Percentiles rank a stretch among this genome's conserved stretches.
phyloP scores from a whole-genome alignment of 23 red algal genomes.

The Chondrus crispus region DNA sequence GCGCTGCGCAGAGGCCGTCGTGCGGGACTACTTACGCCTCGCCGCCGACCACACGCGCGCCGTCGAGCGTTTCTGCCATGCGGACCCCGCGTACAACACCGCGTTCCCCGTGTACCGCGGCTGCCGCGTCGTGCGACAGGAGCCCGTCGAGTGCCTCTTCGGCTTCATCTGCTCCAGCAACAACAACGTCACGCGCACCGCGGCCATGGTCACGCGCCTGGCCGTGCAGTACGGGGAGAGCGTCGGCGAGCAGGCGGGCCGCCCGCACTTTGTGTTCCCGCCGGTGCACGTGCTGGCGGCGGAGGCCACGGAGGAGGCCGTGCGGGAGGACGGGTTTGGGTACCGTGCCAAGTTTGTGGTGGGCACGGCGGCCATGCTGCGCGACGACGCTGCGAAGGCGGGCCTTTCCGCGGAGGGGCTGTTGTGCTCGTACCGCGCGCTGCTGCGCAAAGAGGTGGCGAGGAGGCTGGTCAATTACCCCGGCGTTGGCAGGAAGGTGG shows the following conservation, averaged over 20 bases:
- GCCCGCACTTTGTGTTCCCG: conserved; percentile 73
- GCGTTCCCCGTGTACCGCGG: conserved; percentile 56
- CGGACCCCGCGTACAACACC: conserved; percentile 44
- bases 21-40: conserved; percentile 65
- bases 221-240: conserved; percentile 60
- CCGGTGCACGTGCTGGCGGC: conserved; percentile 41
- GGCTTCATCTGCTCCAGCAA: conserved; percentile 93
- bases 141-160: conserved; percentile 82
- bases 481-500: conserved; percentile 94
- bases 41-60: neutral
- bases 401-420: conserved; percentile 36
- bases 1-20: neutral
- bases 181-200: conserved; percentile 87
- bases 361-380: conserved; percentile 34
- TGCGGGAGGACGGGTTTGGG: conserved; percentile 80
- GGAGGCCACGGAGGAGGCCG: conserved; percentile 50
- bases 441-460: conserved; percentile 47
- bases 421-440: conserved; percentile 46
- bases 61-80: conserved; percentile 21
- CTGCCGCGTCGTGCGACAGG: conserved; percentile 54
- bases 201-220: conserved; percentile 71
- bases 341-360: conserved; percentile 92
- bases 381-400: neutral
- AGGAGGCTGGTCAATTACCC: conserved; percentile 48
- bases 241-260: neutral